Conservation (phyloP, 345 rosid genomes). For the Reutealis trisperma region DNA sequence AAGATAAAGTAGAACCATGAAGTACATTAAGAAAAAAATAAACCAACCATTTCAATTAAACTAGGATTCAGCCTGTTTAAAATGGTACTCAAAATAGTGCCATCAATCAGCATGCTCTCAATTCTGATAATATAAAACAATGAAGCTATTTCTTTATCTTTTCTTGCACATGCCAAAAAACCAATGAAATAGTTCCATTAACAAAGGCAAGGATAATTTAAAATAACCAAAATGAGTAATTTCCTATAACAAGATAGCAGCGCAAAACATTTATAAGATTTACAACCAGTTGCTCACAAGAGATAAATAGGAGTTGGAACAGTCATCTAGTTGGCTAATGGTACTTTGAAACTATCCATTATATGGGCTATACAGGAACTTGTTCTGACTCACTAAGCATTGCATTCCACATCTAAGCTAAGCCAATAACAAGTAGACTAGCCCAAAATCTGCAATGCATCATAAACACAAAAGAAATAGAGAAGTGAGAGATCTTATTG, state of each 20-base stretch:
- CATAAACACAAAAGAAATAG: not conserved
- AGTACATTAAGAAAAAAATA: too few relatives aligned
- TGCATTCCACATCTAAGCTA: not conserved
- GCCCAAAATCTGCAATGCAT: too few relatives aligned
- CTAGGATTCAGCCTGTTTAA: too few relatives aligned
- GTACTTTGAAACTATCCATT: not conserved
- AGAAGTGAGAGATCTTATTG: slow-evolving; percentile 37
- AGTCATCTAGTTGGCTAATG: not conserved
- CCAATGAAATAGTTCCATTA: slow-evolving; percentile 4
- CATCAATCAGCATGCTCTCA: too few relatives aligned
- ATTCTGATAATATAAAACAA: too few relatives aligned
- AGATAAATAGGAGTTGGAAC: not conserved
- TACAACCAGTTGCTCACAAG: not conserved
- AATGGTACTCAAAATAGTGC: too few relatives aligned
- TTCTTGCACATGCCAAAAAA: slow-evolving; percentile 35
- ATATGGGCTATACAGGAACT: not conserved
- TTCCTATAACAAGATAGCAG: not conserved
- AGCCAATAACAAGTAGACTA: not conserved
- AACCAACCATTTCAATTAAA: too few relatives aligned
- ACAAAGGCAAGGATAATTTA: not conserved
- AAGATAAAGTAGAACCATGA: too few relatives aligned
- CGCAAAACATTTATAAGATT: not conserved
- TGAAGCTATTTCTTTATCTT: slow-evolving; percentile 22
- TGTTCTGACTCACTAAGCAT: not conserved
- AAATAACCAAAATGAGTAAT: not conserved